Evolutionary conservation across 2,329 filamentous ascomycete genomes (phyloP), one percentile per base, ranked within the genome.

Genomic region (Verticillium alfalfae): DNA sequence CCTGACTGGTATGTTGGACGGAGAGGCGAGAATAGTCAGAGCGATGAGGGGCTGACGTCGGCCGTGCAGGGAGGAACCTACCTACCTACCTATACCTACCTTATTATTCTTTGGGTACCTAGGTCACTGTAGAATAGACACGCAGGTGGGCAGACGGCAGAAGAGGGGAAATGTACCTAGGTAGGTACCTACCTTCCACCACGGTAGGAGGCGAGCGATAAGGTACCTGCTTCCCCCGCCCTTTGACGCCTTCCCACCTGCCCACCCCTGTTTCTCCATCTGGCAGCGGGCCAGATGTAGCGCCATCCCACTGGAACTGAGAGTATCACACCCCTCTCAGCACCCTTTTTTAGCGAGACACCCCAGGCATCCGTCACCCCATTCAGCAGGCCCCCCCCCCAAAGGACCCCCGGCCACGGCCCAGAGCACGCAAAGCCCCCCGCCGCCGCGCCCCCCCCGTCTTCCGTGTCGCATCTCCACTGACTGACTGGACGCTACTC

Each of bases 261-360:
- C 26, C 26, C 15, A 58, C 31, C 57, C 57, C 57, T 34, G 41
- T 39, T 57, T 45, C 57, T 52, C 38, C 57, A 58, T 58, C 57
- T 58, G 57, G 57, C 57, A 58, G 57, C 38, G 57, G 57, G 57
- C 57, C 31, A 41, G 31, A 49, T 39, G 49, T 58, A 58, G 57
- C 57, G 57, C 57, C 57, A 58, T 58, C 18, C 57, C 38, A 18
- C 26, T 49, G 39, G 31, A 31, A 31, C 57, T 12, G 18, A 34
- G 37, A 38, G 38, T 22, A n/a, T n/a, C 56, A 18, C 34, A 22
- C 16, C 37, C 18, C 36, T 26, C 38, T 37, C 18, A 34, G 34
- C 34, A 16, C 34, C 22, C 15, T n/a, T 26, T 26, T 26, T 18
- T 37, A 34, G 55, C 55, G 26, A 37, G 55, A 34, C 55, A n/a